These are phyloP conservation scores for Astrothelium subdiscretum DNA, from an alignment of 495 filamentous ascomycete species.

Conservation along the genomic window DNA sequence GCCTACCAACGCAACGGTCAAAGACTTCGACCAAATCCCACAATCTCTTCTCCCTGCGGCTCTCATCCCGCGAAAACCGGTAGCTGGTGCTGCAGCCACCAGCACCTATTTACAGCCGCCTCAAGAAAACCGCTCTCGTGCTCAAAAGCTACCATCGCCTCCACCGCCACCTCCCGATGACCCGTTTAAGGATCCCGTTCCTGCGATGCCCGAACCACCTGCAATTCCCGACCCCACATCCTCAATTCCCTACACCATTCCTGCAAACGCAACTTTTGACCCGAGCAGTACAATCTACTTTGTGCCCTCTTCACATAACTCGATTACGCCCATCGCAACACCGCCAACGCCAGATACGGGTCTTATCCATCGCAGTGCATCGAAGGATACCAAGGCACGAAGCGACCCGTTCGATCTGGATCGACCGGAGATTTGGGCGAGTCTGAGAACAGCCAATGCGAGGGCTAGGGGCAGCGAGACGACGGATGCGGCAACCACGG, in stretches of 20 bases:
- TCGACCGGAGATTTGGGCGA: neutral
- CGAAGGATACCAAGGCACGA: neutral
- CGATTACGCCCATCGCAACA: neutral
- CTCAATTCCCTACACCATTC: neutral
- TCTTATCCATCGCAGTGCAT: neutral
- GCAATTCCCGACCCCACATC: neutral
- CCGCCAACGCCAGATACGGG: neutral
- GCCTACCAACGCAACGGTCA: neutral
- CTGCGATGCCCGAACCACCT: neutral
- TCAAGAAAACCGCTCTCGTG: neutral
- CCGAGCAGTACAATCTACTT: neutral
- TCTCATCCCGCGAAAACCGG: neutral
- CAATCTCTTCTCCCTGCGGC: neutral
- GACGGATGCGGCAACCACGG: neutral
- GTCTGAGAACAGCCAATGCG: neutral
- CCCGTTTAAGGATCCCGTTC: neutral
- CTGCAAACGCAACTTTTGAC: neutral
- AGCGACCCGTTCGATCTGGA: slow-evolving; percentile 1
- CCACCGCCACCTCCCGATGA: neutral
- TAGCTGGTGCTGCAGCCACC: neutral
- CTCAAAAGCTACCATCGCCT: neutral
- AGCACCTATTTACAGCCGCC: neutral
- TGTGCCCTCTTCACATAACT: neutral
- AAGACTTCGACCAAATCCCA: neutral
- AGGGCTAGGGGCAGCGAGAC: neutral